These are phyloP conservation scores for Ballota nigra DNA, from an alignment of 257 asterid species.

Conservation along the genomic window DNA sequence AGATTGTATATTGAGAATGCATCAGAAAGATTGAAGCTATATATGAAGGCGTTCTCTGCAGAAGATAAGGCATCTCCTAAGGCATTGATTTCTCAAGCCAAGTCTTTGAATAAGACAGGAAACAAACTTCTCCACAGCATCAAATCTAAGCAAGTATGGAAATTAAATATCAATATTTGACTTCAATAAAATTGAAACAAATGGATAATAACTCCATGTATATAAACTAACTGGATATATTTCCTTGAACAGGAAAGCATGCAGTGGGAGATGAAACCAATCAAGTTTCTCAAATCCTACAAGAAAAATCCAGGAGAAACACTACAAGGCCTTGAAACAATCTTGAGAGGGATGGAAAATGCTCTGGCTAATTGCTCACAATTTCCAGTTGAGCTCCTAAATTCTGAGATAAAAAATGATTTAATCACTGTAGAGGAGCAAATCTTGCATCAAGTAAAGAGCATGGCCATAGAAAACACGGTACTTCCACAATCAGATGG, in stretches of 20 bases:
- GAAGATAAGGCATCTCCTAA: conserved; percentile 48
- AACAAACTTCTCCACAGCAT: conserved; percentile 53
- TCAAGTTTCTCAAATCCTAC: conserved; percentile 43
- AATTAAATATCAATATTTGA: not conserved
- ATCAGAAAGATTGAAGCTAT: conserved; percentile 54
- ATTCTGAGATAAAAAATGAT: conserved; percentile 35
- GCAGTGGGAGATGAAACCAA: conserved; percentile 67
- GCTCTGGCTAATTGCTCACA: conserved; percentile 44
- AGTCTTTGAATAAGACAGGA: conserved; percentile 42
- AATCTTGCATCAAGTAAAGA: conserved; percentile 43
- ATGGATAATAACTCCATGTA: too few relatives aligned
- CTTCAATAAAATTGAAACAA: too few relatives aligned
- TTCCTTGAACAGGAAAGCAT: conserved; percentile 61
- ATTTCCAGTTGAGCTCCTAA: conserved; percentile 33
- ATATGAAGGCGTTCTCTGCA: conserved; percentile 58
- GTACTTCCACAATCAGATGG: conserved; percentile 43
- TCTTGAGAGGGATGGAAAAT: conserved; percentile 72
- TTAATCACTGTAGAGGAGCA: conserved; percentile 28
- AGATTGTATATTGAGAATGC: conserved; percentile 55
- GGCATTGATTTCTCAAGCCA: too few relatives aligned
- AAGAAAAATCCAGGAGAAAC: conserved; percentile 49
- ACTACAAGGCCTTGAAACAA: conserved; percentile 50
- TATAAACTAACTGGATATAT: not conserved
- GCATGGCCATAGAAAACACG: conserved; percentile 35
- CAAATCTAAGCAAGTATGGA: conserved; percentile 66